Conservation (phyloP, 768 basidiomycete species). For the Lactifluus subvellereus region DNA sequence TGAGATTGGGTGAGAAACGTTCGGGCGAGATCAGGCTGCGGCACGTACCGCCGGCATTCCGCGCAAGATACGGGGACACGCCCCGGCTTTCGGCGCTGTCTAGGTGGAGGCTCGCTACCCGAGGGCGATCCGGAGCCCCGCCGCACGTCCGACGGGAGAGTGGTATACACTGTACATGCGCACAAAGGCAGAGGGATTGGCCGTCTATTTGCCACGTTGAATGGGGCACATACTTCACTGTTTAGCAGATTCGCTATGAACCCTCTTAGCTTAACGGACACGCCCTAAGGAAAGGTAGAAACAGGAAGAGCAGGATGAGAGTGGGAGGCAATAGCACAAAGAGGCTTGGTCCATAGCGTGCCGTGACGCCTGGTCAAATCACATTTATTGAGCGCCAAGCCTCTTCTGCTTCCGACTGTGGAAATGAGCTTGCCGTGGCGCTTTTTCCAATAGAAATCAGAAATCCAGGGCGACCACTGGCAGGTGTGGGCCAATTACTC, state of each 20-base stretch:
- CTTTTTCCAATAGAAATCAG: neutral
- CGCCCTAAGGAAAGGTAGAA: neutral
- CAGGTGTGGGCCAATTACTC: too few relatives aligned
- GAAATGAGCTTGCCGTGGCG: neutral
- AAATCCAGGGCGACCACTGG: neutral
- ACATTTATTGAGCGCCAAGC: neutral
- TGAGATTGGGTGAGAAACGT: neutral
- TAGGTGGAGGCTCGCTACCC: conserved; percentile 13
- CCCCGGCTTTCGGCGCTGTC: conserved; percentile 25
- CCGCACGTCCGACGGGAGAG: neutral
- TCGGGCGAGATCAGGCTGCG: neutral
- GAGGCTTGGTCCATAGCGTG: neutral
- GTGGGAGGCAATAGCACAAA: neutral
- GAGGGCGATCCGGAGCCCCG: conserved; percentile 2
- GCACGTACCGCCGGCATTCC: conserved; percentile 36
- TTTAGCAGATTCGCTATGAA: neutral
- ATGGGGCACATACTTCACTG: neutral
- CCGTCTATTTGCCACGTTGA: neutral
- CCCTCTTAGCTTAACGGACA: neutral
- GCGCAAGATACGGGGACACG: conserved; percentile 31
- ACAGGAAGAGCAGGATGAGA: neutral
- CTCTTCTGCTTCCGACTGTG: neutral
- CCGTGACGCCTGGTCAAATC: neutral
- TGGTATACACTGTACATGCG: neutral
- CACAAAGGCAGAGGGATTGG: neutral